A percentile compares a stretch with the other conserved stretches of the same genome.
These are phyloP conservation scores for Penicillium thymicola DNA, from an alignment of 2,329 filamentous ascomycete genomes.

Conservation along the genomic window DNA sequence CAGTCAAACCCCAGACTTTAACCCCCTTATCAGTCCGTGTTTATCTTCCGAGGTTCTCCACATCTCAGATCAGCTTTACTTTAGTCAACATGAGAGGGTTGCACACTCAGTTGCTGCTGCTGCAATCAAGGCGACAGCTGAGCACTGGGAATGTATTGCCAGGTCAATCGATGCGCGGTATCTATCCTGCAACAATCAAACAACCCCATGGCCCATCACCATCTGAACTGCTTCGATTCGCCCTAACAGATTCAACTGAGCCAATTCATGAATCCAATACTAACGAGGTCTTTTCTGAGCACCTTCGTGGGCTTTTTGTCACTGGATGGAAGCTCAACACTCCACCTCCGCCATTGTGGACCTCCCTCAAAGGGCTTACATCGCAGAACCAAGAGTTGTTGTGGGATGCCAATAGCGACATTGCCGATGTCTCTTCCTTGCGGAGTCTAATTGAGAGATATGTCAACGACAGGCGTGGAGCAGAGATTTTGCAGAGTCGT, in stretches of 20 bases:
- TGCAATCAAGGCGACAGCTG: background rate
- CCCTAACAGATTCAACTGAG: conserved; percentile 25
- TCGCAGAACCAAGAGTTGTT: conserved; percentile 1
- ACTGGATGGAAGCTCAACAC: conserved; percentile 19
- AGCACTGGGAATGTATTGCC: background rate
- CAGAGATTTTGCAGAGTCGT: conserved; percentile 4
- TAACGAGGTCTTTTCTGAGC: conserved; percentile 9
- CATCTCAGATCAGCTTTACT: conserved; percentile 10
- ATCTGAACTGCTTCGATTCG: conserved; percentile 34
- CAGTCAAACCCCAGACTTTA: conserved; percentile 15
- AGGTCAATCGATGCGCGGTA: background rate
- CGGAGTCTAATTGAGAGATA: conserved; percentile 26
- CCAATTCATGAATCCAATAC: background rate
- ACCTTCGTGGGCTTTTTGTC: conserved; percentile 22
- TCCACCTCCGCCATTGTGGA: conserved; percentile 24
- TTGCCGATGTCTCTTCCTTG: conserved; percentile 15
- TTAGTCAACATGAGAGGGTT: conserved; percentile 11
- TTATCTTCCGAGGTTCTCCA: conserved; percentile 20
- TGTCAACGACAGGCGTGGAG: conserved; percentile 12
- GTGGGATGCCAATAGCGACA: background rate
- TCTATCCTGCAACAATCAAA: background rate
- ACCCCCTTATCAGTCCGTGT: conserved; percentile 11
- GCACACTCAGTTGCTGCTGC: background rate
- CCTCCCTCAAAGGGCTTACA: conserved; percentile 14
- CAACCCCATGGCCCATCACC: conserved; percentile 17